Evolutionary conservation across 2,329 filamentous ascomycete genomes (phyloP), one percentile per base, ranked within the genome.

Genomic region (Diplodia sapinea): DNA sequence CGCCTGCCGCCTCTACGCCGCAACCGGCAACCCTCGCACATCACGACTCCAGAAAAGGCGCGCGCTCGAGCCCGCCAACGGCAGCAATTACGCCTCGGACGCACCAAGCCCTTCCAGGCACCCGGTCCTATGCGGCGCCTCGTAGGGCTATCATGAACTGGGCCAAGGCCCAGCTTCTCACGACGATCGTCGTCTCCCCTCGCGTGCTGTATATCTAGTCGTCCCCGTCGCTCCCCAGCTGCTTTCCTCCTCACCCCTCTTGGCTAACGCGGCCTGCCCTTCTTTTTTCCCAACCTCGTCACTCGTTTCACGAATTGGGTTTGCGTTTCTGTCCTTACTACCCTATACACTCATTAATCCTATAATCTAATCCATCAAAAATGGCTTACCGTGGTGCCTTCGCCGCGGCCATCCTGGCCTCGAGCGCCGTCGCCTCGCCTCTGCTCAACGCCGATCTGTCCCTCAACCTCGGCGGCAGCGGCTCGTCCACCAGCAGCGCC

Each of bases 281-380:
- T 52, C 50, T 59, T 20, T 67, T 52, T 51, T 67, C 55, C 55
- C 54, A 52, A 57, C 65, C 55, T 67, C 43, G 49, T 67, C 65
- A 67, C 55, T 67, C 65, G 61, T 67, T 67, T 67, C 36, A 57
- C 52, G 64, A 56, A 57, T 66, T 54, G 64, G 64, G 64, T 49
- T 43, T 57, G 52, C 40, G 40, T 52, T 20, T 38, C 38, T 55
- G 51, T 55, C 33, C 33, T 36, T 57, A 61, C 56, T 63, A 47
- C 43, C 13, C 33, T 3, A 47, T 65, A 55, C 49, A 29, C 62
- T 54, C 62, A 31, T 54, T 65, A 65, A 65, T 65, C 26, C 20
- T 43, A 33, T 51, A 63, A 57, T 66, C 15, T 61, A 67, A 67
- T 33, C 55, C 54, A 15, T 17, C 8, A 36, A 36, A 36, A 61